Conservation (phyloP, 768 basidiomycete species). For the Mycena amicta region DNA sequence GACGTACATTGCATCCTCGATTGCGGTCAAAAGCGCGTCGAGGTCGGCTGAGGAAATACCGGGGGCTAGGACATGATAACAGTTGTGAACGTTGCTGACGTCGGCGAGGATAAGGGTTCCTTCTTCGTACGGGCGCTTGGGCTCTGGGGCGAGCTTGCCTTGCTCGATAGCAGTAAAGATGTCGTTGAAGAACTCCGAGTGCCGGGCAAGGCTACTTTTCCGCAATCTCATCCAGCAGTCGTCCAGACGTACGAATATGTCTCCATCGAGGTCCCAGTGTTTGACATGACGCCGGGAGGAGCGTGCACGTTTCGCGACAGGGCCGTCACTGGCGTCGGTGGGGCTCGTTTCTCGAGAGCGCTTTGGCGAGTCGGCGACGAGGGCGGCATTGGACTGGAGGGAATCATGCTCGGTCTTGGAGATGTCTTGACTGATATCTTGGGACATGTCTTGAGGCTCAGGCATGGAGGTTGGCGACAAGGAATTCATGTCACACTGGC, state of each 20-base stretch:
- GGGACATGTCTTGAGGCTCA: neutral
- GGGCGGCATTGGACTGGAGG: conserved; percentile 3
- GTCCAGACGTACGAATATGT: conserved; percentile 37
- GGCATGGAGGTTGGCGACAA: no score
- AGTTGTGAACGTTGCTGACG: conserved; percentile 24
- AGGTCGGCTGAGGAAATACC: conserved; percentile 36
- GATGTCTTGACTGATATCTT: neutral
- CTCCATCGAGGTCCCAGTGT: conserved; percentile 40
- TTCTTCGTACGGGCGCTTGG: conserved; percentile 1
- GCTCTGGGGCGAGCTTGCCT: conserved; percentile 1
- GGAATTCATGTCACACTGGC: neutral
- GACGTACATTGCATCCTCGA: conserved; percentile 39
- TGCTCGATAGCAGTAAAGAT: conserved; percentile 15
- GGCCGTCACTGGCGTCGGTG: neutral
- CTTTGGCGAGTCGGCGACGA: neutral
- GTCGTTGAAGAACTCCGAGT: conserved; percentile 36
- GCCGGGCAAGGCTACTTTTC: conserved; percentile 33
- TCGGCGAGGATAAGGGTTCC: conserved; percentile 20
- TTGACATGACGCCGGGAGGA: conserved; percentile 4
- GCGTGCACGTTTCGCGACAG: neutral
- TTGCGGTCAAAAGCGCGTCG: conserved; percentile 29
- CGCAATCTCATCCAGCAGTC: conserved; percentile 38
- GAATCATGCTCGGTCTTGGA: neutral
- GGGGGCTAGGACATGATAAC: conserved; percentile 20
- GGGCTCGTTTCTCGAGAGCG: neutral